Conservation (phyloP, 192 early-diverging fungal species). For the Rhizoclosmatium sp. region DNA sequence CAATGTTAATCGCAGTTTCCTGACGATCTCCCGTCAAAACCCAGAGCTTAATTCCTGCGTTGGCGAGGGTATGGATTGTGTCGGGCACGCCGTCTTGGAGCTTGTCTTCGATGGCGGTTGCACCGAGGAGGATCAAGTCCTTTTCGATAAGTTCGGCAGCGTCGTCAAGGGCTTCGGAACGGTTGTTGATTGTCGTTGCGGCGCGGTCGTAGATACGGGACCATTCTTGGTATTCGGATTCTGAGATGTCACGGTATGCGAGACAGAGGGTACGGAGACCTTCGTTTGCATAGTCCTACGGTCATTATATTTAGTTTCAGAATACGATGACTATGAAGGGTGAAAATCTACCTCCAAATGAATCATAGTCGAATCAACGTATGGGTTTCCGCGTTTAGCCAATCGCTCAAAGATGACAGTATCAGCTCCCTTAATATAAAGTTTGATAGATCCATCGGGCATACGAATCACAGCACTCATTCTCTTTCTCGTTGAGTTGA, state of each 20-base stretch:
- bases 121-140: conserved; percentile 88
- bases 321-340: neutral
- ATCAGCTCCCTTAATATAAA: conserved; percentile 98
- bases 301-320: neutral
- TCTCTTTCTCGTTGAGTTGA: conserved; percentile 97
- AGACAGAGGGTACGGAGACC: conserved; percentile 96
- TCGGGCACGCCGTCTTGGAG: conserved; percentile 98
- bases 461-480: conserved; percentile 92
- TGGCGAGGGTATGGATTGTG: conserved; percentile 92
- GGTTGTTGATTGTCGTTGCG: conserved; percentile 85
- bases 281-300: conserved; percentile 93
- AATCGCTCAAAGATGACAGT: conserved; percentile 95
- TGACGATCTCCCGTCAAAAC: conserved; percentile 97
- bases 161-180: conserved; percentile 85
- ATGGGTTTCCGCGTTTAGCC: conserved; percentile 54
- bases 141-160: conserved; percentile 97
- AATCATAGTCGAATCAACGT: conserved; percentile 45
- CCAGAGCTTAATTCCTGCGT: conserved; percentile 97
- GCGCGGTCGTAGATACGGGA: conserved; percentile 77
- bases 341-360: conserved; percentile 53
- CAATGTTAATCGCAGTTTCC: conserved; percentile 99
- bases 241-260: conserved; percentile 89
- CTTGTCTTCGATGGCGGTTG: conserved; percentile 99
- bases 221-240: conserved; percentile 88
- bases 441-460: conserved; percentile 81